A percentile compares a stretch with the other conserved stretches of the same genome.
Conservation (phyloP, 441 rosid genomes). For the Brassica balearica region DNA sequence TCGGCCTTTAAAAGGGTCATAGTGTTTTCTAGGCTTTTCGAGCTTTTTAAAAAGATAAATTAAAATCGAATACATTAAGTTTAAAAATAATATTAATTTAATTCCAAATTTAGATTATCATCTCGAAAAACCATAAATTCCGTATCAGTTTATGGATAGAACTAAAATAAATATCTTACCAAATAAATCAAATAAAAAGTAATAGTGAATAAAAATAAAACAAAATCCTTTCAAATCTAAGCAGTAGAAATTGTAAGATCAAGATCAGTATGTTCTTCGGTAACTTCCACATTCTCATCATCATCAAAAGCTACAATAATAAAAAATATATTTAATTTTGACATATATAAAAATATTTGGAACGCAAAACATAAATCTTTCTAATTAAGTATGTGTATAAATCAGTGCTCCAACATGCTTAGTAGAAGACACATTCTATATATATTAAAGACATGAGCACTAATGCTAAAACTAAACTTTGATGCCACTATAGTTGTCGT, state of each 20-base stretch:
- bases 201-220: not conserved
- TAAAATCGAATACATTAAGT: not conserved
- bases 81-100: too few species aligned
- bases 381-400: not conserved
- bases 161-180: not conserved
- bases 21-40: too few species aligned
- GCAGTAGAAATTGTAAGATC: not conserved
- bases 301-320: not conserved
- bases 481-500: too few species aligned
- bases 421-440: not conserved
- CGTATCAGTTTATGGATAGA: too few species aligned
- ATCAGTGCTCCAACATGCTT: not conserved
- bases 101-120: not conserved
- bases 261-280: not conserved
- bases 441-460: not conserved
- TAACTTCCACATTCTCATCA: not conserved
- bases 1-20: too few species aligned
- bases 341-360: not conserved
- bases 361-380: not conserved
- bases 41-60: too few species aligned
- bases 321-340: too few species aligned
- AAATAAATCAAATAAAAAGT: not conserved
- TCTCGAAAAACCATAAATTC: too few species aligned
- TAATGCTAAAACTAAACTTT: not conserved
- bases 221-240: not conserved